Conservation (phyloP, 768 basidiomycete genomes). For the Podaxis sp. region DNA sequence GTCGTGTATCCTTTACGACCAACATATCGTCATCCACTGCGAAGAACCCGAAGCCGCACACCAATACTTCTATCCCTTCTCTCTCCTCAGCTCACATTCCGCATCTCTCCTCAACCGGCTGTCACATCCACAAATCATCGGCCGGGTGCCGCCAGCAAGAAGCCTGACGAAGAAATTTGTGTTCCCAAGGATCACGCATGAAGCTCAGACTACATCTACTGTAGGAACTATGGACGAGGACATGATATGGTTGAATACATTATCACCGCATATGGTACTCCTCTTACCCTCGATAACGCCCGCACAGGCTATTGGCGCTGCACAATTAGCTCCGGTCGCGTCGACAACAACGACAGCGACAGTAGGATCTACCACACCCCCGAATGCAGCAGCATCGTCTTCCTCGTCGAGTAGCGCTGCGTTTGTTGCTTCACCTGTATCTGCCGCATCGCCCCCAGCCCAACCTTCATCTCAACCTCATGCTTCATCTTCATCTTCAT, state of each 20-base stretch:
- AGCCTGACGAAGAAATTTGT: constrained; percentile 53
- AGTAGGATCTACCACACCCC: background rate
- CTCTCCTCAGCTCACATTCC: constrained; percentile 36
- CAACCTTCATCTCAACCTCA: background rate
- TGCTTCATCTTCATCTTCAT: background rate
- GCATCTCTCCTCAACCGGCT: constrained; percentile 25
- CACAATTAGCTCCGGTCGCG: background rate
- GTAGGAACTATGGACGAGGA: background rate
- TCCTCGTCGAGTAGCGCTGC: background rate
- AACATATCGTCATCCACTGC: constrained; percentile 70
- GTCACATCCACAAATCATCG: constrained; percentile 40
- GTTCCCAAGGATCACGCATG: constrained; percentile 34
- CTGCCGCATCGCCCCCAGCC: background rate
- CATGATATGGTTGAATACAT: constrained; percentile 7
- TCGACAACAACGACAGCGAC: background rate
- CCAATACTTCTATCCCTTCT: constrained; percentile 69
- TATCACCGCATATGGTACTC: constrained; percentile 12
- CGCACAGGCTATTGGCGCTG: constrained; percentile 1
- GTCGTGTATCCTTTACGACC: constrained; percentile 70
- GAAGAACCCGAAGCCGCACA: constrained; percentile 66
- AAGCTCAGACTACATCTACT: background rate
- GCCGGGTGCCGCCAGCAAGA: constrained; percentile 41
- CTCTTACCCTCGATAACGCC: constrained; percentile 7
- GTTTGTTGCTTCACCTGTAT: background rate
- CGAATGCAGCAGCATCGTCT: background rate